These are phyloP conservation scores for Penicillium olsonii DNA, from an alignment of 2,329 filamentous ascomycete species.

Conservation along the genomic window DNA sequence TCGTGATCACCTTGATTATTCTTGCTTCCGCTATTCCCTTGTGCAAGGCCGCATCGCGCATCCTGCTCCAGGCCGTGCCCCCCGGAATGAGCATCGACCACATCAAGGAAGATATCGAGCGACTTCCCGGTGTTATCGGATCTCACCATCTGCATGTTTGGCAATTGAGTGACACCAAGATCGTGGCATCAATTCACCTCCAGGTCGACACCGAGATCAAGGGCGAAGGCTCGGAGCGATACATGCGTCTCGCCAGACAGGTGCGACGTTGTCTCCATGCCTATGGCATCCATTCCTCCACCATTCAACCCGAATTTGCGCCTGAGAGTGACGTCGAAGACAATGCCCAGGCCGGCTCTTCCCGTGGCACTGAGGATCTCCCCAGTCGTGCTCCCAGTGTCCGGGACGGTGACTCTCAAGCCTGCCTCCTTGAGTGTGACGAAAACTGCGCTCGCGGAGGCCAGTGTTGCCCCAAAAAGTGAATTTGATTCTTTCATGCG, in stretches of 20 bases:
- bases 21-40: constrained; percentile 54
- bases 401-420: constrained; percentile 38
- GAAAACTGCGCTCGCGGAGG: constrained; percentile 44
- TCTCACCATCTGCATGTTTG: constrained; percentile 97
- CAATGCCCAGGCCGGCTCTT: constrained; percentile 23
- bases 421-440: constrained; percentile 52
- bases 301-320: constrained; percentile 87
- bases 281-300: constrained; percentile 95
- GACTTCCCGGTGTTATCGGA: constrained; percentile 79
- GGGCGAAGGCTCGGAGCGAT: constrained; percentile 72
- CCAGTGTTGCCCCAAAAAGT: constrained; percentile 45
- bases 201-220: constrained; percentile 89
- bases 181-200: constrained; percentile 90
- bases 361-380: constrained; percentile 18
- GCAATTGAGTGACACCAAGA: constrained; percentile 93
- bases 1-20: constrained; percentile 84
- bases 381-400: constrained; percentile 41
- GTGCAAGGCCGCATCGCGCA: constrained; percentile 63
- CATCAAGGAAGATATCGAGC: constrained; percentile 87
- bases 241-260: constrained; percentile 85
- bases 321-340: constrained; percentile 41
- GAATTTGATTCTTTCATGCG: constrained; percentile 17
- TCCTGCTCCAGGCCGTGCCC: constrained; percentile 91
- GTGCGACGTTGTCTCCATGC: constrained; percentile 87
- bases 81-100: constrained; percentile 85